These are phyloP conservation scores for Xylaria venustula DNA, from an alignment of 495 filamentous ascomycete genomes.

Conservation along the genomic window DNA sequence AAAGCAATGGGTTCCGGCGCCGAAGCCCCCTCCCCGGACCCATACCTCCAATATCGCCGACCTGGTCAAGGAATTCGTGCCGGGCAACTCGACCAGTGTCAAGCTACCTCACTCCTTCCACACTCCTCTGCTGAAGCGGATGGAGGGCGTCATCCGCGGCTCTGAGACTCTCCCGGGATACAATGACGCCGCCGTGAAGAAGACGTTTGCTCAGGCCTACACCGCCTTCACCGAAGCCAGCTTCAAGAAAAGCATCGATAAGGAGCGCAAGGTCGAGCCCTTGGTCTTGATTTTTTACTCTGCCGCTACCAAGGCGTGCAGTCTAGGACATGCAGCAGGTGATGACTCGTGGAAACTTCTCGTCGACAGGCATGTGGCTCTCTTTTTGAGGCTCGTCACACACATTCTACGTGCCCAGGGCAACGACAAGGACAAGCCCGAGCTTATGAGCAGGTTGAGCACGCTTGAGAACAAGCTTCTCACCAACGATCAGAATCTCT, in stretches of 20 bases:
- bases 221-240: constrained; percentile 68
- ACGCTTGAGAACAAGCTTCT: constrained; percentile 92
- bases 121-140: constrained; percentile 74
- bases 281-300: constrained; percentile 86
- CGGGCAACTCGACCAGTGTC: constrained; percentile 37
- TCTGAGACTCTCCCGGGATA: constrained; percentile 68
- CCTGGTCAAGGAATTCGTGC: constrained; percentile 56
- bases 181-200: constrained; percentile 80
- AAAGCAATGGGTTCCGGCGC: constrained; percentile 73
- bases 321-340: constrained; percentile 74
- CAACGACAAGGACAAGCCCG: constrained; percentile 69
- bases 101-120: constrained; percentile 54
- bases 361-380: constrained; percentile 90
- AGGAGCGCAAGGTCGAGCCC: constrained; percentile 91
- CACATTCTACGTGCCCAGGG: constrained; percentile 76
- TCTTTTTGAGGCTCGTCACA: constrained; percentile 87
- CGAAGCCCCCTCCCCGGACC: constrained; percentile 57
- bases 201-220: constrained; percentile 86
- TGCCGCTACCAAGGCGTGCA: constrained; percentile 72
- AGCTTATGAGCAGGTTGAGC: constrained; percentile 73
- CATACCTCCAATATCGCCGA: constrained; percentile 71
- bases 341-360: constrained; percentile 91
- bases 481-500: constrained; percentile 89
- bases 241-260: constrained; percentile 85
- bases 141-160: constrained; percentile 78